These are phyloP conservation scores for Pisolithus orientalis DNA, from an alignment of 768 basidiomycete genomes.

Conservation along the genomic window DNA sequence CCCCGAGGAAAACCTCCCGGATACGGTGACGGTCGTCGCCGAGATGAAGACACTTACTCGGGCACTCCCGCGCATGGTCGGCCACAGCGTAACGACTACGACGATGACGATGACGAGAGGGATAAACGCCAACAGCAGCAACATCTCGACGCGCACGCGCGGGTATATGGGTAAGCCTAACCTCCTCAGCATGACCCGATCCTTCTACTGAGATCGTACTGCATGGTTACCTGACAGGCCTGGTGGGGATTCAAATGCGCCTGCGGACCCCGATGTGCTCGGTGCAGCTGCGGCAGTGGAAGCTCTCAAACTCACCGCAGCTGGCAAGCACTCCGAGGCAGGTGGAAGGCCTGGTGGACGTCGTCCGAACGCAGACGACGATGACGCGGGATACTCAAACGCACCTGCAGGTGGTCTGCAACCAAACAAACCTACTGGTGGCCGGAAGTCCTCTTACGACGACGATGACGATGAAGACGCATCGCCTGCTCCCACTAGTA, in stretches of 20 bases:
- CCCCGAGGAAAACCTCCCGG: background rate
- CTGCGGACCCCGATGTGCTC: conserved; percentile 22
- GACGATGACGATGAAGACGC: conserved; percentile 10
- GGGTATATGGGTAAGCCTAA: conserved; percentile 25
- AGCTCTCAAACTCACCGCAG: conserved; percentile 23
- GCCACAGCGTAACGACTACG: background rate
- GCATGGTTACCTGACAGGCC: conserved; percentile 4
- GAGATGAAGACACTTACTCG: background rate
- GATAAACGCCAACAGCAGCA: conserved; percentile 10
- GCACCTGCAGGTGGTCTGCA: conserved; percentile 13
- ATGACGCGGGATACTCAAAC: background rate
- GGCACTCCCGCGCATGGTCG: background rate
- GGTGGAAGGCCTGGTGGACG: background rate
- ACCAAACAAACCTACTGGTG: conserved; percentile 2
- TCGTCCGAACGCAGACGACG: background rate
- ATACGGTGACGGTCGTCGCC: background rate
- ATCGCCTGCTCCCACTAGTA: conserved; percentile 3
- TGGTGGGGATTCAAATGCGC: conserved; percentile 12
- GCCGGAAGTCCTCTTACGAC: background rate
- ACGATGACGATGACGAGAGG: conserved; percentile 3
- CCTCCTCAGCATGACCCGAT: background rate
- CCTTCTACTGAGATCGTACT: background rate
- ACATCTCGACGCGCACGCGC: conserved; percentile 23
- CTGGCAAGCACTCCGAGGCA: conserved; percentile 4
- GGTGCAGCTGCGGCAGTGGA: conserved; percentile 27